These are phyloP conservation scores for Ramalina peruviana DNA, from an alignment of 495 filamentous ascomycete species.

Conservation along the genomic window DNA sequence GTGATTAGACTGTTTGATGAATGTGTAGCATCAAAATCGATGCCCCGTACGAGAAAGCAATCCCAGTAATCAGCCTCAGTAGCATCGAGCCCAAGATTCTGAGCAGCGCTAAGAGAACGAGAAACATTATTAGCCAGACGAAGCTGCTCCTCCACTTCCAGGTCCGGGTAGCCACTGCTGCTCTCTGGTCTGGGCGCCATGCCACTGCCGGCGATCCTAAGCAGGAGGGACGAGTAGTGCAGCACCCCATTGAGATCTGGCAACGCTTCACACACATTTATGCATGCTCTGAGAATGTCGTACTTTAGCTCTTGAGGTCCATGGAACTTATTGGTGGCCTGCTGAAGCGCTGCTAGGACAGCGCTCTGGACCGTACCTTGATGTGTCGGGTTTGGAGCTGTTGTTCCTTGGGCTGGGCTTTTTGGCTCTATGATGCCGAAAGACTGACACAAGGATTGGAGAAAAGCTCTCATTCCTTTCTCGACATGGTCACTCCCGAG, in stretches of 20 bases:
- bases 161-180: slow-evolving; percentile 44
- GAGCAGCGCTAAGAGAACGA: slow-evolving; percentile 62
- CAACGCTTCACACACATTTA: slow-evolving; percentile 83
- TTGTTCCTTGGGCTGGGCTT: background rate
- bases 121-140: slow-evolving; percentile 68
- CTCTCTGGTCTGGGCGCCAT: slow-evolving; percentile 53
- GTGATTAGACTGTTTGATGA: slow-evolving; percentile 47
- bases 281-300: slow-evolving; percentile 69
- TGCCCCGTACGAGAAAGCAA: slow-evolving; percentile 75
- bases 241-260: slow-evolving; percentile 84
- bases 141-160: slow-evolving; percentile 72
- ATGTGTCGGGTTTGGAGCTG: background rate
- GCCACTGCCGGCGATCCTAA: slow-evolving; percentile 68
- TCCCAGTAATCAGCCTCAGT: slow-evolving; percentile 89
- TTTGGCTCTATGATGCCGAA: slow-evolving; percentile 13
- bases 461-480: slow-evolving; percentile 14
- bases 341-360: slow-evolving; percentile 35
- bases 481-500: slow-evolving; percentile 1
- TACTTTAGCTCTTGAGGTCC: slow-evolving; percentile 62
- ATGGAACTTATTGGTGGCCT: slow-evolving; percentile 41
- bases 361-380: slow-evolving; percentile 22
- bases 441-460: slow-evolving; percentile 14
- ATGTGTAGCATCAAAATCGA: slow-evolving; percentile 48
- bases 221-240: slow-evolving; percentile 66
- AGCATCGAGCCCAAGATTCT: slow-evolving; percentile 52